Base-by-base conservation (phyloP, 2,329 filamentous ascomycete species). In the Paramyrothecium roridum region DNA sequence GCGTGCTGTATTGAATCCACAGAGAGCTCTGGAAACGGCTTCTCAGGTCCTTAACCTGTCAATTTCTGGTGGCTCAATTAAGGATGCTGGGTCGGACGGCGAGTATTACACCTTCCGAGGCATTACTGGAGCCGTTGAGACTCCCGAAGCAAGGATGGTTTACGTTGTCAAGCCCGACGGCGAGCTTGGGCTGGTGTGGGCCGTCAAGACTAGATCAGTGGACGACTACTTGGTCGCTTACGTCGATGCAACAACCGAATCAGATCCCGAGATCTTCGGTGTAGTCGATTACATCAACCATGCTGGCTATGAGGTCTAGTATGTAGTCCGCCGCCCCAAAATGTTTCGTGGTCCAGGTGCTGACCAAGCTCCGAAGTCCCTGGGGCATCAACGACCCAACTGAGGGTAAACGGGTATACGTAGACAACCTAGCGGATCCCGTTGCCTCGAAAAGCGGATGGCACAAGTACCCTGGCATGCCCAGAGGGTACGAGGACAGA, bases 221-320 rank as follows among this genome's bases (percentile, higher is more conserved):
- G 73, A 75, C 59, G 77, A 81, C 65, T 83, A 78, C 78, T 72
- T 83, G 22, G 65, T 80, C 46, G 76, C 78, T 4, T 83, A 82
- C 61, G 74, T 82, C 40, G 76, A 82, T 56, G 46, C 46, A 22
- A 78, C 77, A 6, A 64, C 65, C 10, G 70, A 70, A 46, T 74
- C 72, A 34, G 69, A 72, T 23, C 65, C 75, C 43, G 63, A 83
- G 19, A 70, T 78, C 55, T 77, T 73, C 55, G 78, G 81, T n/a
- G 74, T 80, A 17, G 77, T 83, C 67, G 82, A 80, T 59, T 74
- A 79, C 52, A 72, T 78, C 12, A 76, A 81, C 21, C 48, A 56
- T 17, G 78, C 77, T n/a, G 75, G 72, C 17, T 80, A 81, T 63
- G 65, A 76, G 57, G 80, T 83, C 57, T 82, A 76, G 66, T 76